Evolutionary conservation across 2,329 filamentous ascomycete species (phyloP).

Genomic region (Leptoxyphium fumago): DNA sequence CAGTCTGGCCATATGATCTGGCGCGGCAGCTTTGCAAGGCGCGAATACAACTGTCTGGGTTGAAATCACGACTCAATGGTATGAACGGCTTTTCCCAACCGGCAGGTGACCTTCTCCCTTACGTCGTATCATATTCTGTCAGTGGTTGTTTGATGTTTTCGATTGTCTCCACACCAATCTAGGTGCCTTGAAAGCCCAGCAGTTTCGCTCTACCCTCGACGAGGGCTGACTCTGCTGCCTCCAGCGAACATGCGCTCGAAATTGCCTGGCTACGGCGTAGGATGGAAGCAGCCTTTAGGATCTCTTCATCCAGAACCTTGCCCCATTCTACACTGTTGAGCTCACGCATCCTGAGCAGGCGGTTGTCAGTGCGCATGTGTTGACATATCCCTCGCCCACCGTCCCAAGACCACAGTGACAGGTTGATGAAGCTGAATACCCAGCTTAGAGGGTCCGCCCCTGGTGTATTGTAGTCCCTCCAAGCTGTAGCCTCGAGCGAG

Average conservation of each 20-base stretch:
- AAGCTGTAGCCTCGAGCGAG: conserved; percentile 1
- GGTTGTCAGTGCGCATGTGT: neutral
- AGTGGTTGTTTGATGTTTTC: no score
- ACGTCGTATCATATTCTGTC: no score
- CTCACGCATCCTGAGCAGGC: neutral
- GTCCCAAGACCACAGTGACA: conserved; percentile 1
- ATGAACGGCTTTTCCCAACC: no score
- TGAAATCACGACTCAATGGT: no score
- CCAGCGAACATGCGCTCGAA: neutral
- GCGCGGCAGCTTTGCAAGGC: no score
- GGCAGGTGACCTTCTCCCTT: no score
- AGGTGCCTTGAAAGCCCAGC: neutral
- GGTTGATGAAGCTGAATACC: conserved; percentile 5
- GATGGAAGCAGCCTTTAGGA: neutral
- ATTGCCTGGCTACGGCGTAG: neutral
- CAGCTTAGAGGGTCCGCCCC: conserved; percentile 1
- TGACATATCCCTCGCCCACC: neutral
- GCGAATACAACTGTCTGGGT: no score
- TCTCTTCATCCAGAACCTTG: neutral
- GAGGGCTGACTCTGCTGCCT: neutral
- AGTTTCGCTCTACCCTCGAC: neutral
- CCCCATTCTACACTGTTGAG: neutral
- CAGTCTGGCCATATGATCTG: no score
- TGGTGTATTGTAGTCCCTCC: neutral
- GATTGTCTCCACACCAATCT: no score